Evolutionary conservation across 805 yeast genomes (phyloP), one percentile per base, ranked within the genome.

Genomic region (Ogataea philodendri): DNA sequence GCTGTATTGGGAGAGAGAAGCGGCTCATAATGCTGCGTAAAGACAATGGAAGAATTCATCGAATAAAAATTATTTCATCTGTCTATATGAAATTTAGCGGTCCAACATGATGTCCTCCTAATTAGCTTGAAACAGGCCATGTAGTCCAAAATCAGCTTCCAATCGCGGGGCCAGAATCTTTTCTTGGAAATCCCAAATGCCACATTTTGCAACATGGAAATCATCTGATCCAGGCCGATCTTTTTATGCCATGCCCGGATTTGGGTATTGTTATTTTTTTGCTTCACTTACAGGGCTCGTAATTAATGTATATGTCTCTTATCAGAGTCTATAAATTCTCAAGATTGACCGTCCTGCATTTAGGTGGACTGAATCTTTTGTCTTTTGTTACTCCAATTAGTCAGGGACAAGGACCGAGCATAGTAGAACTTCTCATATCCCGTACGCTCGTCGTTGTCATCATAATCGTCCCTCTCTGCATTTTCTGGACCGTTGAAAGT

Each of bases 351-450:
- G 29, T 15, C 29, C n/a, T n/a, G n/a, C n/a, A n/a, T n/a, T 26
- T 19, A 46, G 7, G 44, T 30, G 7, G 51, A 47, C 37, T 41
- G 41, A n/a, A 48, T 27, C 37, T 37, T 43, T 15, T 42, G 46
- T 30, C 42, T 48, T 25, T 32, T 41, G 37, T 39, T 48, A 28
- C 48, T 45, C 60, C 58, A 58, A 15, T 39, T 40, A 16, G 58
- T 52, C 32, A 54, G 44, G 19, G 55, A 44, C 33, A 55, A 38
- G 9, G 62, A 53, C 40, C 61, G 55, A 10, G 54, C 62, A 35
- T 54, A 57, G 35, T 57, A 58, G 24, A 51, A 51, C 35, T 42
- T 48, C 25, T 48, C 54, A 29, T 48, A 51, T 11, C 55, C 58
- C 32, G 48, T 48, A 22, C 46, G 51, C 24, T 52, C 51, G 33